Evolutionary conservation across 1,284 basidiomycete genomes (phyloP).

Genomic region (Mycena citricolor): DNA sequence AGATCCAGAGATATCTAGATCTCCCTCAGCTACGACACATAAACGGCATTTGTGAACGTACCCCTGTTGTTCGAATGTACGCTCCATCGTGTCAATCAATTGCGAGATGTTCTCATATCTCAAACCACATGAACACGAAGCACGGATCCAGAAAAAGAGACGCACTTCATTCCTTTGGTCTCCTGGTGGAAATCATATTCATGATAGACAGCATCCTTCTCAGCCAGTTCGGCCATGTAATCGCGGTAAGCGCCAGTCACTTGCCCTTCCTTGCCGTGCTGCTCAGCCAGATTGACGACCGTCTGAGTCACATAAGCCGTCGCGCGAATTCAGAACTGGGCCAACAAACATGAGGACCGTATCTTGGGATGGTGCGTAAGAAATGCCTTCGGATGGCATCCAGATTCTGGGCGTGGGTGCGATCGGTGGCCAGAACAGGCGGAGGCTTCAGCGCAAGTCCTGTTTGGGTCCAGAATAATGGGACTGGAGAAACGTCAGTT

Average conservation of each 20-base stretch:
- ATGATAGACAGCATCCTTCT: slow-evolving; percentile 67
- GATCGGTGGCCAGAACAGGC: slow-evolving; percentile 72
- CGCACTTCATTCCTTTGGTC: slow-evolving; percentile 88
- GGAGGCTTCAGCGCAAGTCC: slow-evolving; percentile 86
- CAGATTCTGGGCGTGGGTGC: slow-evolving; percentile 72
- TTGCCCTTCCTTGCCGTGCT: slow-evolving; percentile 82
- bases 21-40: slow-evolving; percentile 6
- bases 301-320: slow-evolving; percentile 44
- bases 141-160: slow-evolving; percentile 15
- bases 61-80: slow-evolving; percentile 78
- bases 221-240: slow-evolving; percentile 59
- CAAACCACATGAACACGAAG: background rate
- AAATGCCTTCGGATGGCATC: slow-evolving; percentile 78
- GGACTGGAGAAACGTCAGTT: slow-evolving; percentile 65
- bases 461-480: slow-evolving; percentile 87
- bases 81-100: slow-evolving; percentile 69
- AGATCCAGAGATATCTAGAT: slow-evolving; percentile 82
- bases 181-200: slow-evolving; percentile 92
- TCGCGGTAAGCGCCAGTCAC: slow-evolving; percentile 81
- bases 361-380: slow-evolving; percentile 60
- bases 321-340: background rate
- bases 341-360: slow-evolving; percentile 70
- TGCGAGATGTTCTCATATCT: slow-evolving; percentile 90
- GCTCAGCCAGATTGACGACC: slow-evolving; percentile 88
- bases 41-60: slow-evolving; percentile 30